These are phyloP conservation scores for Daedaleopsis nitida DNA, from an alignment of 768 basidiomycete species.

Conservation along the genomic window DNA sequence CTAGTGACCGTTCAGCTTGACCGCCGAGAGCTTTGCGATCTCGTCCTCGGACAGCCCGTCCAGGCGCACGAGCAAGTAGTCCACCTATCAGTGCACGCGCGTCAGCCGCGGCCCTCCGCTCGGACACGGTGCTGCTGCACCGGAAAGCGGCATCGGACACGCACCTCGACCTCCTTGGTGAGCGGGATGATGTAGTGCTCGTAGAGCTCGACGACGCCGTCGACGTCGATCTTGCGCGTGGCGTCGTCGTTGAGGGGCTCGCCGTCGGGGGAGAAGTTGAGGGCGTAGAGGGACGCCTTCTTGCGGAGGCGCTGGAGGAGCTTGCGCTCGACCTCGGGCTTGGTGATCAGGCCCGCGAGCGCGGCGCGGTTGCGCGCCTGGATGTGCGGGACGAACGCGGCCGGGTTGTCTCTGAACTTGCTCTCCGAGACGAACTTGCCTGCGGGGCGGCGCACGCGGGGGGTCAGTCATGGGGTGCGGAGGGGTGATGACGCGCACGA, in stretches of 20 bases:
- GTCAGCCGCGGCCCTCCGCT: neutral
- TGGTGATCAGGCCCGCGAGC: slow-evolving; percentile 90
- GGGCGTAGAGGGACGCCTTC: slow-evolving; percentile 78
- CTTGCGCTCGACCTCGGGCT: slow-evolving; percentile 90
- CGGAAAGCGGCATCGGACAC: slow-evolving; percentile 16
- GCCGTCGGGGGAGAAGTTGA: slow-evolving; percentile 78
- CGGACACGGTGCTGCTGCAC: too few species aligned
- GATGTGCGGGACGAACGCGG: slow-evolving; percentile 93
- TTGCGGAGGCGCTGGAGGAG: slow-evolving; percentile 82
- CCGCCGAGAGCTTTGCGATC: slow-evolving; percentile 59
- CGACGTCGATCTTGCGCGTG: slow-evolving; percentile 81
- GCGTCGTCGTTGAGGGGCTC: slow-evolving; percentile 45
- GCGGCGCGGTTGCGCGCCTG: slow-evolving; percentile 72
- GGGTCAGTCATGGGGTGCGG: slow-evolving; percentile 3
- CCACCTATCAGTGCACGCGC: slow-evolving; percentile 57
- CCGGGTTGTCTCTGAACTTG: slow-evolving; percentile 87
- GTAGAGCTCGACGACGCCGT: slow-evolving; percentile 91
- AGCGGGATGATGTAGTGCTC: slow-evolving; percentile 95
- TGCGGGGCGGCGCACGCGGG: slow-evolving; percentile 33
- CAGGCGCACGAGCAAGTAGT: slow-evolving; percentile 90
- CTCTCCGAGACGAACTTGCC: slow-evolving; percentile 99
- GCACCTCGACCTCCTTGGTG: slow-evolving; percentile 97
- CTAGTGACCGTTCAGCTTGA: slow-evolving; percentile 10
- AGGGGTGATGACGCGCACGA: too few species aligned
- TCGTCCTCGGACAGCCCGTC: slow-evolving; percentile 84